Evolutionary conservation across 2,329 filamentous ascomycete genomes (phyloP), one percentile per base, ranked within the genome.

Genomic region (Pseudocercospora macadamiae): DNA sequence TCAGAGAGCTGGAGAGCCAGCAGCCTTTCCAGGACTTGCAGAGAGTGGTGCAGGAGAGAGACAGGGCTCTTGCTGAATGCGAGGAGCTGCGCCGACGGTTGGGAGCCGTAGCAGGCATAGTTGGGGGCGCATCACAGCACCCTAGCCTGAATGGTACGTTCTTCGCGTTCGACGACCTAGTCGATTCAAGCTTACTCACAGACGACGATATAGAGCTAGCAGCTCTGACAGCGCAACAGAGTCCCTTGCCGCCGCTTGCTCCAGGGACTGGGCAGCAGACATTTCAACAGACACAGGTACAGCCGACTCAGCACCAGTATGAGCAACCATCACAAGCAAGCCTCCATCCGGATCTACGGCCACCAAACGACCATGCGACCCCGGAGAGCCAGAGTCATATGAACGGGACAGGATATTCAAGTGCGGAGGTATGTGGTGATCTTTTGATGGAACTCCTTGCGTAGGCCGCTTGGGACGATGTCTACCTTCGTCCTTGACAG

Each of bases 21-120:
- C 87, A 93, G 73, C 90, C 91, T 0, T 93, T 92, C 68, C 87
- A 90, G 71, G 91, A 96, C 71, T 83, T 96, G 18, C 90, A 96
- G 74, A 80, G 85, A 25, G 89, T 86, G 8, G 75, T 93, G 55
- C 82, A 85, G 28, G 87, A 91, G 74, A 66, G 72, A 47, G 89
- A 93, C 70, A 83, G 83, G 12, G 85, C 91, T 54, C 85, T 91
- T 76, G 84, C 85, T 28, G 91, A 96, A 76, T 93, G 95, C 77
- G 84, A 85, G 61, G 89, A 93, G 64, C 88, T 96, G 64, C 88
- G 86, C 69, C 81, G 84, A 70, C 83, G 86, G 28, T 76, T 96
- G 65, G 63, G 57, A 23, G 62, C 63, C 3, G 67, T 73, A 7
- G 68, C 66, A 44, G 64, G 66, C 10, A 67, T 72, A 18, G 68